Conservation (phyloP, 768 basidiomycete species). For the Trametes villosa region DNA sequence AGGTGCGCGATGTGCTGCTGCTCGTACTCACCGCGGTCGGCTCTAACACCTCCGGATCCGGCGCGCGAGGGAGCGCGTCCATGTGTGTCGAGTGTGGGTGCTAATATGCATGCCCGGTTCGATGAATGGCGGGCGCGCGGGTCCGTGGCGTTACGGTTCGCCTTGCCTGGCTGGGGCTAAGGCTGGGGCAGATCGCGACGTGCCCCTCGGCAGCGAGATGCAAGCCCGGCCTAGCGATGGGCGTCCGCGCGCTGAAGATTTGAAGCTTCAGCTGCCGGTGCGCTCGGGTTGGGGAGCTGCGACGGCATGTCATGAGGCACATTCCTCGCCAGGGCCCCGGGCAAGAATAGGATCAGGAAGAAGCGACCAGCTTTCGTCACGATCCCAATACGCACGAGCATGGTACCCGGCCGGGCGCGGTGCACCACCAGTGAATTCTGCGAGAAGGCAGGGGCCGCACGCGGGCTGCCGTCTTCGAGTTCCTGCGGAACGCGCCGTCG, state of each 20-base stretch:
- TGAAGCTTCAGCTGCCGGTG: no score
- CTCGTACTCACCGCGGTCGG: no score
- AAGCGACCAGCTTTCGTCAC: background rate
- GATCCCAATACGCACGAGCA: background rate
- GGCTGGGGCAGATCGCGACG: background rate
- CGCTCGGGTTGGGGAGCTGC: background rate
- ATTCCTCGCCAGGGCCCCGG: background rate
- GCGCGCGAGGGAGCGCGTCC: background rate
- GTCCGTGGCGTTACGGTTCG: conserved; percentile 8
- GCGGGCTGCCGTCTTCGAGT: conserved; percentile 12
- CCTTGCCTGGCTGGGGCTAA: background rate
- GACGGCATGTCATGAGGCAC: conserved; percentile 7
- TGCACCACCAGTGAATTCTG: no score
- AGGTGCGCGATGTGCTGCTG: background rate
- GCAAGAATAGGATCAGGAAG: conserved; percentile 18
- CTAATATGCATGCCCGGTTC: background rate
- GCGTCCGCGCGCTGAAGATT: background rate
- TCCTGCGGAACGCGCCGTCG: conserved; percentile 5
- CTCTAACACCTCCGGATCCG: background rate
- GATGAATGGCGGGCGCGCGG: background rate
- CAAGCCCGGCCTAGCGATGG: background rate
- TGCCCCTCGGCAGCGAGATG: background rate
- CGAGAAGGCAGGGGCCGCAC: no score
- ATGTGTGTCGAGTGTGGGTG: background rate
- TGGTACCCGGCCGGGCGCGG: no score